Evolutionary conservation across 2,329 filamentous ascomycete species (phyloP).

Genomic region (Ambrosiella beaveri): DNA sequence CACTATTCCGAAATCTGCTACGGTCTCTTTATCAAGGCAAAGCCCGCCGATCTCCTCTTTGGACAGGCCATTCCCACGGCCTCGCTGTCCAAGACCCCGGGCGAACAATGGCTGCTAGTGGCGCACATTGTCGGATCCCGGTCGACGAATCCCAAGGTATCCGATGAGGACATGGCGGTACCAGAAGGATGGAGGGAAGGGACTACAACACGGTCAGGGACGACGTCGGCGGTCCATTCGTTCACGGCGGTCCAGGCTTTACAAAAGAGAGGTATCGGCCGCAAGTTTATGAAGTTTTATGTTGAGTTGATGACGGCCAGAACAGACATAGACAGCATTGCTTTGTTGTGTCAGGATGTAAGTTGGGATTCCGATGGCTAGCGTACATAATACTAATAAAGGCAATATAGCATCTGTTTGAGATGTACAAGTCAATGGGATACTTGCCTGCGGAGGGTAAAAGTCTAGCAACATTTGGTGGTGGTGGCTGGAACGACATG

Average conservation of each 20-base stretch:
- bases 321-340: conserved; percentile 52
- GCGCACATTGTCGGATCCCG: conserved; percentile 66
- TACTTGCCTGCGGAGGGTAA: conserved; percentile 47
- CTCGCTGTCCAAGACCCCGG: conserved; percentile 11
- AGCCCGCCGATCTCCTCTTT: conserved; percentile 19
- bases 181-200: conserved; percentile 47
- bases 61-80: not conserved
- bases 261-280: conserved; percentile 57
- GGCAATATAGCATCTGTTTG: conserved; percentile 38
- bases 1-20: conserved; percentile 60
- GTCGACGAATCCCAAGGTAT: conserved; percentile 43
- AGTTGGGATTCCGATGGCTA: not conserved
- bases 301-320: conserved; percentile 58
- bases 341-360: conserved; percentile 59
- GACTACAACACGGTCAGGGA: conserved; percentile 27
- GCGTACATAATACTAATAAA: not conserved
- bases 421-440: conserved; percentile 60
- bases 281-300: conserved; percentile 57
- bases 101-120: conserved; percentile 40
- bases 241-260: conserved; percentile 62
- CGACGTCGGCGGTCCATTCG: conserved; percentile 67
- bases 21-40: conserved; percentile 50
- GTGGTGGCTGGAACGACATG: conserved; percentile 72
- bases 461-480: conserved; percentile 55
- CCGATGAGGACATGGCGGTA: conserved; percentile 59